phyloP scores from a whole-genome alignment of 805 yeast species.

The Ogataea henricii region DNA sequence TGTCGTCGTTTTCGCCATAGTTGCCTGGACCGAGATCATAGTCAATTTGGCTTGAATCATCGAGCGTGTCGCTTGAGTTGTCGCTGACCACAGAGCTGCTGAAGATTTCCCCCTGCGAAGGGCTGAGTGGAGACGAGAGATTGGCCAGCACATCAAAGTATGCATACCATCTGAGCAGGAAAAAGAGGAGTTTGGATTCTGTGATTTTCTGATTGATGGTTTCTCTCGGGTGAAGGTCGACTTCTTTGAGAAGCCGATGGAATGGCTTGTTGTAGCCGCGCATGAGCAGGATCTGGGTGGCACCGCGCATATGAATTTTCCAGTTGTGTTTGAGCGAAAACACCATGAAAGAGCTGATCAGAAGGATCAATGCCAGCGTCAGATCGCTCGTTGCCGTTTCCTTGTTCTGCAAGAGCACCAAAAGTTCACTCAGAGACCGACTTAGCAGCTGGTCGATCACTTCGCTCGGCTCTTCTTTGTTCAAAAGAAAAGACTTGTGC shows the following conservation, averaged over 20 bases:
- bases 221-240: constrained; percentile 11
- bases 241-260: constrained; percentile 26
- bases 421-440: constrained; percentile 57
- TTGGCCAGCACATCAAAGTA: constrained; percentile 67
- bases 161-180: constrained; percentile 68
- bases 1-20: constrained; percentile 4
- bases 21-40: constrained; percentile 27
- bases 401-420: constrained; percentile 51
- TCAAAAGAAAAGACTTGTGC: constrained; percentile 35
- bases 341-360: constrained; percentile 58
- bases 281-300: constrained; percentile 61
- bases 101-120: constrained; percentile 28
- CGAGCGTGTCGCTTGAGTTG: background rate
- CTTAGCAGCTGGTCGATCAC: constrained; percentile 55
- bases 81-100: background rate
- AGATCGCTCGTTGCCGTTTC: constrained; percentile 61
- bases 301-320: constrained; percentile 68
- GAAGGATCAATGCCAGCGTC: constrained; percentile 61
- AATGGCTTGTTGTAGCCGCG: constrained; percentile 45
- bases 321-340: constrained; percentile 52
- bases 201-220: constrained; percentile 29
- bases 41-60: constrained; percentile 26
- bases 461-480: constrained; percentile 38
- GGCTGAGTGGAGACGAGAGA: constrained; percentile 52
- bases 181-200: constrained; percentile 47